Evolutionary conservation across 2,329 filamentous ascomycete species (phyloP).

Genomic region (Ophidiomyces ophidiicola): DNA sequence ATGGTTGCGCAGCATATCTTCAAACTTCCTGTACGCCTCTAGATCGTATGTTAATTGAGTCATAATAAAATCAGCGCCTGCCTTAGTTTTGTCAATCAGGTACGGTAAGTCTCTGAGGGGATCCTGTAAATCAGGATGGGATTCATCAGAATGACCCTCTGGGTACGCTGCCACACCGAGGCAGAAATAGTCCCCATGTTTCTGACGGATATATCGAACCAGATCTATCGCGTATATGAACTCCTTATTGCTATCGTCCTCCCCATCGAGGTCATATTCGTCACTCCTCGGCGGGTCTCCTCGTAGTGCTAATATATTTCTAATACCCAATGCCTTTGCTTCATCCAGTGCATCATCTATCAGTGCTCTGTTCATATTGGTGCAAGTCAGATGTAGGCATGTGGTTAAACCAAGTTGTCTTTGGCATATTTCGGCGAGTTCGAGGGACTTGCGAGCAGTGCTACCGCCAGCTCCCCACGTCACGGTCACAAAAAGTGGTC

Average conservation of each 20-base stretch:
- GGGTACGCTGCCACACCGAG: constrained; percentile 90
- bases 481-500: constrained; percentile 89
- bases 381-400: constrained; percentile 91
- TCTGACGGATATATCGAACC: constrained; percentile 73
- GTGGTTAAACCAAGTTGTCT: constrained; percentile 84
- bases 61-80: constrained; percentile 96
- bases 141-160: constrained; percentile 87
- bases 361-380: constrained; percentile 81
- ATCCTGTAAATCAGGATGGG: constrained; percentile 65
- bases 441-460: constrained; percentile 79
- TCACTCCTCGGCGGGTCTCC: constrained; percentile 83
- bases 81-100: constrained; percentile 77
- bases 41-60: constrained; percentile 95
- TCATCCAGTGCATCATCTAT: constrained; percentile 84
- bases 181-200: constrained; percentile 90
- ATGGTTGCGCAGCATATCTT: constrained; percentile 63
- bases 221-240: constrained; percentile 85
- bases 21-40: constrained; percentile 68
- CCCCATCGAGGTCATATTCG: constrained; percentile 63
- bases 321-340: constrained; percentile 77
- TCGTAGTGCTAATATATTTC: constrained; percentile 83
- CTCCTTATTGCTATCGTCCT: constrained; percentile 54
- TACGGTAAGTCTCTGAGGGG: constrained; percentile 63
- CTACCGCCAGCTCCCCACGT: constrained; percentile 96
- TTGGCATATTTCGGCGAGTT: constrained; percentile 91